Evolutionary conservation across 148 eudicot species (phyloP), one percentile per base, ranked within the genome.

Genomic region (Rheum nobile): DNA sequence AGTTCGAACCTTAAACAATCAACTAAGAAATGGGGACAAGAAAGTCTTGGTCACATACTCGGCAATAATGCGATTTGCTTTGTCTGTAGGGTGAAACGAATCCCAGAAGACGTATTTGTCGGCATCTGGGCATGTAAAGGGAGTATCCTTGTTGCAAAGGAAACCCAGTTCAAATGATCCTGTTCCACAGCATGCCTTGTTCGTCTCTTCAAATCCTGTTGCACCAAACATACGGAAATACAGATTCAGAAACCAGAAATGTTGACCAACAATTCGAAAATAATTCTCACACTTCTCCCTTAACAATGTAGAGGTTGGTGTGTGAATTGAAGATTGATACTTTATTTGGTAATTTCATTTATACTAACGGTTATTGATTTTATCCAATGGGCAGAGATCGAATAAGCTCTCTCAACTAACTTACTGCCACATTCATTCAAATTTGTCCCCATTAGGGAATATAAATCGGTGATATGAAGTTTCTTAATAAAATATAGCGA

Each of bases 41-140:
- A 39, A 71, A n/a, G 21, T 39, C 73, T 41, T 39, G 32, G 32
- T 11, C 1, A 71, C 31, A 71, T 71, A 71, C 9, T 71, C 46
- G 1, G 73, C 41, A 41, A 71, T 43, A 39, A 71, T 71, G 73
- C 73, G 32, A 28, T 71, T 71, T 22, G 73, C 39, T 71, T 32
- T 82, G 55, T 87, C 80, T 35, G 88, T 85, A 22, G 90, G 90
- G 73, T 87, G 90, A 28, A 84, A 73, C 24, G 88, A 50, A 77
- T 87, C 90, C 83, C 82, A 88, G 59, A 88, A 88, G 28, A 86
- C 55, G 34, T 88, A 84, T 38, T 84, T 88, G 34, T 89, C 79
- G 1, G 75, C 81, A 72, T 88, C 84, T 5, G 61, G 34, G 74
- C 92, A 88, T 12, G 83, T 39, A 0, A 61, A 34, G 28, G 83